A percentile compares a stretch with the other conserved stretches of the same genome.
These are phyloP conservation scores for Rhizopogon sp. DNA, from an alignment of 768 basidiomycete species.

Conservation along the genomic window DNA sequence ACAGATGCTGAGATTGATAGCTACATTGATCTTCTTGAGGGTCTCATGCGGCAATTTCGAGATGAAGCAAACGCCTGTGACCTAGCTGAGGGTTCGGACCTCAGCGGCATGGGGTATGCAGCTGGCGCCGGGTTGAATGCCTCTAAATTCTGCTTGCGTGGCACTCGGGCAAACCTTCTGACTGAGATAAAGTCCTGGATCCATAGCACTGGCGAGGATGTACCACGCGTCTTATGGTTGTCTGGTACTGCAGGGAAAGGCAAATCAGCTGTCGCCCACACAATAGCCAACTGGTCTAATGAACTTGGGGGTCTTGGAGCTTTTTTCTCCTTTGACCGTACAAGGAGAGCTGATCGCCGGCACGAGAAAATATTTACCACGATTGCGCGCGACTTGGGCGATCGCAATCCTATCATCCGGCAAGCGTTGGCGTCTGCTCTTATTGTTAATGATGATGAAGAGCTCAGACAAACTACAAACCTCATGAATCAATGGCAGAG, in stretches of 20 bases:
- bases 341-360: not conserved
- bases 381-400: not conserved
- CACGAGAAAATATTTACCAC: constrained; percentile 1
- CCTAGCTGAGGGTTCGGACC: not conserved
- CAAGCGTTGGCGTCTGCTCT: not conserved
- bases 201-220: not conserved
- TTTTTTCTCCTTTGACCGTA: constrained; percentile 9
- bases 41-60: constrained; percentile 2
- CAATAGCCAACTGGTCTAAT: constrained; percentile 6
- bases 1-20: not conserved
- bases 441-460: not conserved
- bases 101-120: not conserved
- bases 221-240: constrained; percentile 8
- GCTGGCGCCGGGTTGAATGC: not conserved
- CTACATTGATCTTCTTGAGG: not conserved
- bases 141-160: constrained; percentile 7
- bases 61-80: not conserved
- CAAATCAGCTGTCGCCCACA: constrained; percentile 16
- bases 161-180: constrained; percentile 9
- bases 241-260: constrained; percentile 11
- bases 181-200: constrained; percentile 13
- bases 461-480: not conserved
- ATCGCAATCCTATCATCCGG: not conserved
- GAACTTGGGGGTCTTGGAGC: constrained; percentile 9
- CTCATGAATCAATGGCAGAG: constrained; percentile 9